Evolutionary conservation across 2,329 filamentous ascomycete genomes (phyloP).

Genomic region (Magnaporthiopsis poae): DNA sequence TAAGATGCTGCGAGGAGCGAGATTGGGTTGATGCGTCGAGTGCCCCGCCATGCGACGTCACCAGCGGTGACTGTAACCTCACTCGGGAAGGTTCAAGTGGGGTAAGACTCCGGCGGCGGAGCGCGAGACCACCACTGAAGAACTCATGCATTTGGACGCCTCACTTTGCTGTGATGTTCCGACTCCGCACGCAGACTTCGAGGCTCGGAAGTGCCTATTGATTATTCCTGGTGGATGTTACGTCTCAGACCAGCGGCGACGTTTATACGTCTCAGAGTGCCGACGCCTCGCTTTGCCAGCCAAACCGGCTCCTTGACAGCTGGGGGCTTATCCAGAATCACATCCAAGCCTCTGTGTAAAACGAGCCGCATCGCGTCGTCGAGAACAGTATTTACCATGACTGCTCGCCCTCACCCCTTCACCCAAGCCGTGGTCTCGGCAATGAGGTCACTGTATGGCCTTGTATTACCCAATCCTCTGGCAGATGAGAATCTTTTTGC

Average conservation of each 20-base stretch:
- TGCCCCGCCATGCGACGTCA: not conserved
- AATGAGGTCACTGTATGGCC: slow-evolving; percentile 67
- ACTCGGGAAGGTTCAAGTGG: not conserved
- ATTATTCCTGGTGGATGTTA: not conserved
- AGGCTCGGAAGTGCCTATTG: not conserved
- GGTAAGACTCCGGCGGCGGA: too few species aligned
- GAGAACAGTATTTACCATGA: not conserved
- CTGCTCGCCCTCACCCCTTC: slow-evolving; percentile 22
- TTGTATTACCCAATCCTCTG: not conserved
- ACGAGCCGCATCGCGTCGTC: not conserved
- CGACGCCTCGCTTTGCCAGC: not conserved
- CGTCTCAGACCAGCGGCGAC: not conserved
- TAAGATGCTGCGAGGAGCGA: slow-evolving; percentile 7
- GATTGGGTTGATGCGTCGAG: not conserved
- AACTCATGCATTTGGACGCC: too few species aligned
- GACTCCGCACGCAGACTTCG: not conserved
- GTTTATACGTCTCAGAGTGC: not conserved
- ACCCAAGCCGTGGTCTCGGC: slow-evolving; percentile 59
- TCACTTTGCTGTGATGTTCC: not conserved
- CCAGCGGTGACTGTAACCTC: not conserved
- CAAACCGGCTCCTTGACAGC: not conserved
- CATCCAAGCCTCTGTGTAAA: not conserved
- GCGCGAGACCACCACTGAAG: not conserved
- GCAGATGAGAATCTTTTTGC: not conserved
- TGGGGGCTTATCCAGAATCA: not conserved